Conservation (phyloP, 1,139 yeast genomes). For the Yamadazyma pseudoaaseri region DNA sequence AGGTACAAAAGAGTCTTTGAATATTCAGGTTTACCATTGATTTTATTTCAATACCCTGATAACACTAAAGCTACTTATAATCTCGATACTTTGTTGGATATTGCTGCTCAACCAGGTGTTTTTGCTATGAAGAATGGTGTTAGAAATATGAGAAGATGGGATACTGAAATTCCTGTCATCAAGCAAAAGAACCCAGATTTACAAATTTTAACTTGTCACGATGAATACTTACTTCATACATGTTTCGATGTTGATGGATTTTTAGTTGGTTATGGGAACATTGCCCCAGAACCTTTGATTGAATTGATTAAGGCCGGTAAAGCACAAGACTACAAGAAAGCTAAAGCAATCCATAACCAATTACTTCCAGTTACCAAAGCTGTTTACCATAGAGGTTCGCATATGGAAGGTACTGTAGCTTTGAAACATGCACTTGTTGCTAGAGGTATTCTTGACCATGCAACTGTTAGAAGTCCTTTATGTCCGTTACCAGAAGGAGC, state of each 20-base stretch:
- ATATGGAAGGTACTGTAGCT: constrained; percentile 3
- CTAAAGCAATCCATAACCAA: constrained; percentile 1
- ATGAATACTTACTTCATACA: constrained; percentile 1
- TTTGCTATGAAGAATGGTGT: constrained; percentile 3
- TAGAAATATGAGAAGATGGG: constrained; percentile 3
- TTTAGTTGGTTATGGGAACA: constrained; percentile 2
- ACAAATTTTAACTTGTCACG: constrained; percentile 1
- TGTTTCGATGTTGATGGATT: constrained; percentile 2
- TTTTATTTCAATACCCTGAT: constrained; percentile 2
- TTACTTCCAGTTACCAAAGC: constrained; percentile 1
- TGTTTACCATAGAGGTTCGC: constrained; percentile 2
- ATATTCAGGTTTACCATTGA: constrained; percentile 1
- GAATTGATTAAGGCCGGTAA: constrained; percentile 1
- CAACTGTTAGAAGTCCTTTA: no score
- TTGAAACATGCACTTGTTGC: constrained; percentile 3
- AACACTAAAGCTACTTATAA: constrained; percentile 3
- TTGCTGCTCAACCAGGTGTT: constrained; percentile 2
- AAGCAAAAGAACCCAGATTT: neutral
- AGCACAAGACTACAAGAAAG: constrained; percentile 1
- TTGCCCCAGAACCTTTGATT: constrained; percentile 1
- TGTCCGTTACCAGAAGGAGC: no score
- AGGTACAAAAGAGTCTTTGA: constrained; percentile 1
- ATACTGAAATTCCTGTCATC: constrained; percentile 2
- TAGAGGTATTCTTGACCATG: constrained; percentile 1
- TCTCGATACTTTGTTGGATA: constrained; percentile 1